Evolutionary conservation across 2,329 filamentous ascomycete species (phyloP), one percentile per base, ranked within the genome.

Genomic region (Fusarium duplospermum): DNA sequence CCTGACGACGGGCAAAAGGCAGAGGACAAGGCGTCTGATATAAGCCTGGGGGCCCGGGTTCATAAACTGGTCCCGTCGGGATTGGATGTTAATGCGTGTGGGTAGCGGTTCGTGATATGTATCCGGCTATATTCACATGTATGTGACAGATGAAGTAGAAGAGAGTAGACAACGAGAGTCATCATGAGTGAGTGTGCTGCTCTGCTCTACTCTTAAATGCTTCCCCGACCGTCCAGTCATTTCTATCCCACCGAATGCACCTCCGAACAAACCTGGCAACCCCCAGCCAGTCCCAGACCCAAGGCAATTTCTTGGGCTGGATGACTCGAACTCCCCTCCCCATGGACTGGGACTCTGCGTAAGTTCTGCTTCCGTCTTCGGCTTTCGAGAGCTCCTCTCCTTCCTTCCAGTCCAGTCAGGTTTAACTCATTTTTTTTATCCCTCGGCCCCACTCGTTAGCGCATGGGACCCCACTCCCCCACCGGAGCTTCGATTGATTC

Each of bases 311-410:
- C 22, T 36, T 36, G 38, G 11, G 24, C 45, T 61, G 62, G 73
- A 76, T 77, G 76, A 77, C 76, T 77, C 76, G 67, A 73, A 50
- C 35, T 56, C 58, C 42, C 58, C 20, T 22, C 29, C 50, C 50
- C 45, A 38, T 66, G 27, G 42, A 35, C 57, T 45, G 59, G 59
- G 40, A 54, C 47, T 52, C 42, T 27, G 45, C 45, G 47, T 29
- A 52, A 24, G 47, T 54, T 54, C 27, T 54, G 47, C 47, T 74
- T 77, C 76, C 76, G 76, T 74, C 74, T 78, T 77, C 76, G 76
- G 76, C 76, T 70, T 42, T 64, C 31, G 31, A 27, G 38, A 45
- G 31, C 31, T 33, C 31, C 31, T 33, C 42, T 42, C 47, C 22
- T 64, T 33, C 16, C 38, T 64, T 61, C 50, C 22, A 36, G 24